Base-by-base conservation (phyloP, 2,329 filamentous ascomycete species). In the Elsinoe fawcettii region DNA sequence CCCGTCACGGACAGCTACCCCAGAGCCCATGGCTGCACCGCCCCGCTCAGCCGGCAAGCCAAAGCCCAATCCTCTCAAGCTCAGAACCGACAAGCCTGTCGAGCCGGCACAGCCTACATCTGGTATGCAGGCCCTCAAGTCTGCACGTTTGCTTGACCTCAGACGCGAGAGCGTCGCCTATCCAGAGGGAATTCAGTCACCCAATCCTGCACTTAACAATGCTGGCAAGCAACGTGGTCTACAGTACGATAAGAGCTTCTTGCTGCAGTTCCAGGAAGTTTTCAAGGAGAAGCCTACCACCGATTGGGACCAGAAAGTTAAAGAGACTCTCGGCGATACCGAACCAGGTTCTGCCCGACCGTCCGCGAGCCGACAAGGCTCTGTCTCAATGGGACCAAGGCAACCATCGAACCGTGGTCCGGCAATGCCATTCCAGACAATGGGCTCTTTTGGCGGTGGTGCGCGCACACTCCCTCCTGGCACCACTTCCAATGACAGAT, bases 271-370 rank as follows among this genome's bases (percentile, higher is more conserved):
- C 80, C 89, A 96, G 75, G 83, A 83, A 65, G 90, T 96, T 18
- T 99, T 96, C 75, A 95, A 90, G 61, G 93, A 99, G 77, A 95
- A 96, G 75, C 93, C 93, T 12, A 95, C 90, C 0, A 73, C 91
- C 43, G 92, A 97, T 68, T 99, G 96, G 83, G 88, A 95, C 68
- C 80, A 86, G 63, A 91, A 93, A 67, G 85, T 99, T 60, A 80
- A 92, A 80, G 85, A 87, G 74, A 79, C 86, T 77, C 72, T 99
- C 63, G 77, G 78, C 36, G 84, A 87, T 58, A 80, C 81, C 59
- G 77, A 82, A 58, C 63, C 66, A 53, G 63, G 59, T 46, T 82
- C 83, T 74, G 88, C 74, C 77, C 86, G 72, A 71, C 81, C 70
- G 74, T 84, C 69, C 73, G 84, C 71, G 71, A 86, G 73, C 77